Evolutionary conservation across 129 eudicot species (phyloP), one percentile per base, ranked within the genome.

Genomic region (Saussurea involucrata): DNA sequence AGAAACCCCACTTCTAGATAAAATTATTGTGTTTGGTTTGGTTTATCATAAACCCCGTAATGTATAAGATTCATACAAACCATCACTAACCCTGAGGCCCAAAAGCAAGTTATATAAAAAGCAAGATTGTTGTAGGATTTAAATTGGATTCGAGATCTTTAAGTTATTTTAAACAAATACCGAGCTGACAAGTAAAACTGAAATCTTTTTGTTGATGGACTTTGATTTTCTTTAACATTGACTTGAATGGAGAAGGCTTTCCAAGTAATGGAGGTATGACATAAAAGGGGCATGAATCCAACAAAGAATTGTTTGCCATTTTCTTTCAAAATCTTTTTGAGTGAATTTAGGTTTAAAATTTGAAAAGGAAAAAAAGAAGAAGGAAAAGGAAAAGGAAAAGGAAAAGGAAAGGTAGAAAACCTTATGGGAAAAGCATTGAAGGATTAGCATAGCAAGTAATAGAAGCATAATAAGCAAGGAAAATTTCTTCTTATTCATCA

Each of bases 241-340:
- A 82, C 85, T 71, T 76, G 29, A 76, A 46, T 40, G 24, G 22
- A 68, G 27, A 74, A 28, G 69, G 28, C 81, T 72, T 74, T 78
- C 15, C 80, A 55, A 65, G 49, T 80, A 79, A 82, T 82, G 90
- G 84, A 83, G 63, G 27, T 31, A 70, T 83, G 90, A 83, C 87
- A 80, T 80, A 76, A 64, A 83, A 83, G 63, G 78, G 71, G 68
- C 20, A 83, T 72, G 29, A 66, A 27, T 76, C 87, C 87, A 86
- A 81, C 85, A 78, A 71, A 75, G 85, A 70, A 79, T 78, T 84
- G 66, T 61, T 66, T 67, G 72, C 70, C 73, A 83, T 86, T 71
- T 75, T 32, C 60, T 61, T 72, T n/a, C n/a, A n/a, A n/a, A n/a
- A n/a, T n/a, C n/a, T n/a, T 79, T n/a, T 65, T 75, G 71, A 76